Evolutionary conservation across 306 rosid species (phyloP), one percentile per base, ranked within the genome.

Genomic region (Rosa rugosa): DNA sequence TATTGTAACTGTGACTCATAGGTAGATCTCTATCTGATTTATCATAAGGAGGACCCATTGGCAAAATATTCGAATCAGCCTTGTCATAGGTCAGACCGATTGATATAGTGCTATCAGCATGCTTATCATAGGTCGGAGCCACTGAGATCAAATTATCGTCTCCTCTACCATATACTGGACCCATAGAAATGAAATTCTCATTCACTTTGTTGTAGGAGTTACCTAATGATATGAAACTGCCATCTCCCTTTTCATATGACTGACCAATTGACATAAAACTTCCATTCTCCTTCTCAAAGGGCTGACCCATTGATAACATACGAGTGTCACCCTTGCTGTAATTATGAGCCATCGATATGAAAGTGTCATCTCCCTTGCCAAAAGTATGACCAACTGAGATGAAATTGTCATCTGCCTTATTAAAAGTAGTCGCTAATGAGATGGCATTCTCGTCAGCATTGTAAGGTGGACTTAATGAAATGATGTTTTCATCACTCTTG

Each of bases 251-350:
- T 75, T 87, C 96, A 80, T 85, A 91, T 59, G 96, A 83, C 79
- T 92, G 98, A 71, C 90, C 92, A 81, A 90, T 85, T 70, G 97
- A 88, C 76, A 92, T 85, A 83, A 92, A 95, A 83, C 75, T 87
- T n/a, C 88, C 87, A 79, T 86, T 91, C 66, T 83, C 90, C 84
- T 87, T 88, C 78, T 86, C 89, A 69, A 85, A 87, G 75, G 96
- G 80, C 86, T 77, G 97, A 83, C 89, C 86, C 88, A 89, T 89
- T 14, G 99, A 91, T 70, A 91, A 76, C 53, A 84, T 80, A 65
- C 42, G 63, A 73, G 73, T 87, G 18, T 86, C 88, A 16, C 89
- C 86, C 87, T 92, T 92, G 77, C 87, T 87, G 77, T 90, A 92
- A 81, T 81, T 89, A 69, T 88, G 96, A 76, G 97, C 90, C 92